A percentile compares a stretch with the other conserved stretches of the same genome.
Conservation (phyloP, 2,329 filamentous ascomycete species). For the Monosporascus sp. region DNA sequence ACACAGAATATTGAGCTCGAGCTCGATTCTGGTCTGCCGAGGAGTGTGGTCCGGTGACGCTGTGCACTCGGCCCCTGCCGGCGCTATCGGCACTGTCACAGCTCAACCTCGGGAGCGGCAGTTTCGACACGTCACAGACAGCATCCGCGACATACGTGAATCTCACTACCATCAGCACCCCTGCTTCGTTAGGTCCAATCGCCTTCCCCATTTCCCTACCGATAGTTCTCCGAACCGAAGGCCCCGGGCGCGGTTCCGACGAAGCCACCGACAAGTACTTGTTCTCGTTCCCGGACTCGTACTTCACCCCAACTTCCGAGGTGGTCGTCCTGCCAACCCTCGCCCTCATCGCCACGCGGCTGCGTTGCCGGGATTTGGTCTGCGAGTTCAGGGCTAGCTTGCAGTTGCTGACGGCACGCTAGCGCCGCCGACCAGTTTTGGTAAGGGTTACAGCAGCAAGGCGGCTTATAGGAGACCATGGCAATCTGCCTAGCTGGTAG, state of each 20-base stretch:
- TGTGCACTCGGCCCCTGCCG: not conserved
- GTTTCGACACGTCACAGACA: not conserved
- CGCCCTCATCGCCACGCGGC: constrained; percentile 39
- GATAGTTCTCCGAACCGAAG: not conserved
- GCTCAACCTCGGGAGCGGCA: not conserved
- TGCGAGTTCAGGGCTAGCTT: constrained; percentile 43
- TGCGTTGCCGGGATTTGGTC: constrained; percentile 35
- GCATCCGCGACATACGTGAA: not conserved
- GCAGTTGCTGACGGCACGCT: constrained; percentile 33
- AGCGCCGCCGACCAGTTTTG: not conserved
- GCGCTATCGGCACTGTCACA: not conserved
- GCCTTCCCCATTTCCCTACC: not conserved
- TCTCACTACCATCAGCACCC: not conserved
- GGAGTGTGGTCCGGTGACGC: not conserved
- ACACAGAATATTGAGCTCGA: not conserved
- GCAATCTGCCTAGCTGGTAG: too few relatives aligned
- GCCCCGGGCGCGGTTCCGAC: not conserved
- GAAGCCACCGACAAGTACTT: constrained; percentile 3
- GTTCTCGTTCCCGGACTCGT: constrained; percentile 38
- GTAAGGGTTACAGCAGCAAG: too few relatives aligned
- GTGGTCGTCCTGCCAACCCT: constrained; percentile 43
- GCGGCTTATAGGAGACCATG: too few relatives aligned
- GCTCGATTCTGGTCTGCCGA: not conserved
- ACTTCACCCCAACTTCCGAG: constrained; percentile 38
- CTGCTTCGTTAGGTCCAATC: not conserved